Base-by-base conservation (phyloP, 441 rosid species). In the Euphorbia celastroides region DNA sequence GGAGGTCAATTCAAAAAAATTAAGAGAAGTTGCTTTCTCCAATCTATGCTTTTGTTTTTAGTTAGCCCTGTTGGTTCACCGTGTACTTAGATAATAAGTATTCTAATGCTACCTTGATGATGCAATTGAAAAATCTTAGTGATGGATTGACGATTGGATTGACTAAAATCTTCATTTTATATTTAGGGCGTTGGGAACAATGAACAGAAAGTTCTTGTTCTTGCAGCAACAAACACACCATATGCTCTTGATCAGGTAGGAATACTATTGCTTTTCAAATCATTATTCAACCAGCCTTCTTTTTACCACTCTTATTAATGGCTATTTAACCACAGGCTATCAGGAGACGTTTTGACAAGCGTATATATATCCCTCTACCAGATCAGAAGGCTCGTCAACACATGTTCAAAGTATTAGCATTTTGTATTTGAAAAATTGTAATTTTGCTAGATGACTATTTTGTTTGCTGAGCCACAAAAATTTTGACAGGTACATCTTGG, bases 211-310 rank as follows among this genome's bases (percentile, higher is more conserved):
- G 99, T 94, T 74, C 98, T 94, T 67, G 87, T 94, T 73, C 99
- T 94, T 80, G 96, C 98, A 60, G 99, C 99, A 62, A 92, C 98
- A 63, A 92, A 92, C 79, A 92, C 98, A 38, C 99, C 99, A 16
- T 92, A 94, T 82, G 93, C 99, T 22, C 83, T 94, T 51, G 98
- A 92, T 86, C 99, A 94, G 93, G 98, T 86, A 32, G 59, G 63
- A 57, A 46, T 52, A 48, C 32, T 30, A 46, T 74, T 70, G 28
- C 62, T 72, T 70, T 41, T 44, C 30, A 57, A 65, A 67, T 69
- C 70, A 42, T n/a, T 71, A 44, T 62, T 52, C 60, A 57, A 50
- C 12, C 60, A 28, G 57, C 55, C 27, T 31, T 70, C 38, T 34
- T 3, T 17, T 46, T 65, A 50, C 54, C 59, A 64, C 31, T 63